Evolutionary conservation across 208 protist genomes (phyloP), one percentile per base, ranked within the genome.

Genomic region (Blechomonas ayalai): DNA sequence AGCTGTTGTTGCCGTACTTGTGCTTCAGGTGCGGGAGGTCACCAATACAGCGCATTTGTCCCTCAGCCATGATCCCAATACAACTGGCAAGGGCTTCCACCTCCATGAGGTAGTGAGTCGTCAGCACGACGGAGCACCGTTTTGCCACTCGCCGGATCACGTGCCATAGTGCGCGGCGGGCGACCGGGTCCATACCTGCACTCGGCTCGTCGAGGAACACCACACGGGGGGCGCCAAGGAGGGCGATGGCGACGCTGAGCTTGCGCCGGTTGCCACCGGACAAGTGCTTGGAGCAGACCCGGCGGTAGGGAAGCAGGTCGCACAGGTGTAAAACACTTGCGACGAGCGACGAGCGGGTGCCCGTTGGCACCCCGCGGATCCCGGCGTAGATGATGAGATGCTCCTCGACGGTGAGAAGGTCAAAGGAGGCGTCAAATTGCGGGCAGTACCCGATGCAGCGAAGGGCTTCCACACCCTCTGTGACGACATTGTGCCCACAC

Each of bases 81-180:
- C 57, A 52, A 38, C 67, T 37, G 22, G 75, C 77, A 4, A 97
- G 59, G 2, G 75, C 84, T 57, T 96, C 88, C 52, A 84, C 78
- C 75, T 97, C 93, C 52, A 93, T 85, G 65, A 97, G 67, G 45
- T 94, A 83, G 57, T 97, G 93, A 41, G 91, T 96, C 42, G 92
- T 96, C 39, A 97, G 56, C 56, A 90, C 68, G 2, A 90, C 67
- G 20, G 81, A 74, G 71, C 75, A 83, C 53, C 75, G 67, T 45
- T 72, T 47, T 0, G 76, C 60, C 13, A 73, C 46, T 4, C 46
- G n/a, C 42, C 50, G 31, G 26, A 68, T 56, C 6, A 68, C 27
- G 15, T 50, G 48, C 79, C 79, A 88, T 48, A 88, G 44, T 20
- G 44, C 31, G 8, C 77, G 63, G 25, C 79, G 59, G 8, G 68